Evolutionary conservation across 1,284 basidiomycete genomes (phyloP).

Genomic region (Austropuccinia psidii): DNA sequence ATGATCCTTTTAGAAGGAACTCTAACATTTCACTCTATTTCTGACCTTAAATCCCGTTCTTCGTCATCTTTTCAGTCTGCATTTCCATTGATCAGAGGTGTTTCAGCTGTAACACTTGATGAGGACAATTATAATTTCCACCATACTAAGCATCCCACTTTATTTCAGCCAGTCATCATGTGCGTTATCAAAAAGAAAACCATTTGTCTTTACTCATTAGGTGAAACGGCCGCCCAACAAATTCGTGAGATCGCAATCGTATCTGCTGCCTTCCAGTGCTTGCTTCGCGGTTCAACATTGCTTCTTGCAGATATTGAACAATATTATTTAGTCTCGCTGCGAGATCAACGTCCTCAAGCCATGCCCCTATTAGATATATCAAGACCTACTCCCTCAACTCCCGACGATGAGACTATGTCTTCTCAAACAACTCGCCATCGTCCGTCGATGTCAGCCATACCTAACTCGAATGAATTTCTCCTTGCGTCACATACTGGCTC

Average conservation of each 20-base stretch:
- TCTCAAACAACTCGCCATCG: slow-evolving; percentile 27
- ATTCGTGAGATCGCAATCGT: slow-evolving; percentile 19
- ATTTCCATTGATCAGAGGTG: slow-evolving; percentile 27
- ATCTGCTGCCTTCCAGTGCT: slow-evolving; percentile 25
- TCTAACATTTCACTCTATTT: slow-evolving; percentile 26
- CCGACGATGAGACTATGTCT: background rate
- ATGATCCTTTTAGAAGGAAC: slow-evolving; percentile 11
- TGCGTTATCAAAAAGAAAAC: slow-evolving; percentile 32
- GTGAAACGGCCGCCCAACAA: slow-evolving; percentile 7
- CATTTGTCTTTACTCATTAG: slow-evolving; percentile 17
- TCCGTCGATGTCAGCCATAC: slow-evolving; percentile 33
- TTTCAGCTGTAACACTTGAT: slow-evolving; percentile 29
- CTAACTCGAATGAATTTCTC: slow-evolving; percentile 27
- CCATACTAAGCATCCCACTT: background rate
- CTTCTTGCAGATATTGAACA: slow-evolving; percentile 33
- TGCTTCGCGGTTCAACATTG: slow-evolving; percentile 26
- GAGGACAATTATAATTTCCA: slow-evolving; percentile 13
- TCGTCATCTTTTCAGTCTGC: background rate
- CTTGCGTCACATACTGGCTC: slow-evolving; percentile 32
- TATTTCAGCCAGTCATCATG: background rate
- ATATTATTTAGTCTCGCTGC: slow-evolving; percentile 22
- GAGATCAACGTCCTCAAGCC: background rate
- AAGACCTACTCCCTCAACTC: background rate
- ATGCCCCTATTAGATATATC: slow-evolving; percentile 27
- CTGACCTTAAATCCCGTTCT: slow-evolving; percentile 8